Evolutionary conservation across 2,329 filamentous ascomycete genomes (phyloP).

Genomic region (Chrysosphaeria jannelii): DNA sequence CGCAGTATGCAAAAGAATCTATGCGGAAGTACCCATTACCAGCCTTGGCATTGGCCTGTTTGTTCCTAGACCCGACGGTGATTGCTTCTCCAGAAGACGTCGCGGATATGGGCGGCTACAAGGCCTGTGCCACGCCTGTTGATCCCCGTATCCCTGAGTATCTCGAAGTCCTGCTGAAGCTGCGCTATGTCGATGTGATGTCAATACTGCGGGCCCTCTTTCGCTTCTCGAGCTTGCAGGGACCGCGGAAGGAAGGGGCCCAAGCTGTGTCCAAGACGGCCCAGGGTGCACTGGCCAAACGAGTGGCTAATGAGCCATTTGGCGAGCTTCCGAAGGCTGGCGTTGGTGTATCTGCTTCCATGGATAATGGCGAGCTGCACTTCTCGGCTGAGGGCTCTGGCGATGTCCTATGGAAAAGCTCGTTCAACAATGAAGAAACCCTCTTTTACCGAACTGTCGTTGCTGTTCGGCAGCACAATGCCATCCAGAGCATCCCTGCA

Average conservation of each 20-base stretch:
- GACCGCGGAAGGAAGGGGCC: constrained; percentile 6
- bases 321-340: no score
- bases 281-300: no score
- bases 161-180: constrained; percentile 21
- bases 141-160: constrained; percentile 30
- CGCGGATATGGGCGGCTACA: neutral
- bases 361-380: no score
- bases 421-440: constrained; percentile 47
- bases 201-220: constrained; percentile 24
- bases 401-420: constrained; percentile 19
- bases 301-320: no score
- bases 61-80: constrained; percentile 12
- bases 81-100: no score
- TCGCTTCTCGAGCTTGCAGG: constrained; percentile 23
- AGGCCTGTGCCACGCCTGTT: constrained; percentile 15
- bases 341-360: no score
- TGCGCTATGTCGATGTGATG: constrained; percentile 20
- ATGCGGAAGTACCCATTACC: constrained; percentile 20
- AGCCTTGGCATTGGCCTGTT: constrained; percentile 19
- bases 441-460: constrained; percentile 85
- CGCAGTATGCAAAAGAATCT: constrained; percentile 17
- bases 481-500: constrained; percentile 16
- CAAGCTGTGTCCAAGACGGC: constrained; percentile 3
- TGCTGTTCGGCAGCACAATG: constrained; percentile 31
- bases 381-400: no score